These are phyloP conservation scores for Ulmus americana DNA, from an alignment of 331 rosid genomes.

Conservation along the genomic window DNA sequence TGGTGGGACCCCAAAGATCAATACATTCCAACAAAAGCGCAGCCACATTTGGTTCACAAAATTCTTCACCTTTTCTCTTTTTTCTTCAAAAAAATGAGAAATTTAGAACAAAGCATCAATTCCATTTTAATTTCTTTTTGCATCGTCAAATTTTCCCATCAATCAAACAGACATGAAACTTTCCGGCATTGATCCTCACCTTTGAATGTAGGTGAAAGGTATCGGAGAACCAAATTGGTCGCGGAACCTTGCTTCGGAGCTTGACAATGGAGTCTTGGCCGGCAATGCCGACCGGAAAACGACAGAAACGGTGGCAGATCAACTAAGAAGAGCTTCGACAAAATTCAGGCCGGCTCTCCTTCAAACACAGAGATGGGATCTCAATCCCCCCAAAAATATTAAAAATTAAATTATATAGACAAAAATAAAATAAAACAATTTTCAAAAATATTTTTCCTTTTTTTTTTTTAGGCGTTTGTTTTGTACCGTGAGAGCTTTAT, in stretches of 20 bases:
- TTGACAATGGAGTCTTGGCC: not conserved
- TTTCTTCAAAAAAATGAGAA: too few relatives aligned
- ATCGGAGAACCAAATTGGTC: not conserved
- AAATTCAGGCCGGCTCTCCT: not conserved
- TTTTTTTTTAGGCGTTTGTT: too few relatives aligned
- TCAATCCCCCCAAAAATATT: not conserved
- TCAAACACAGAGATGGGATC: constrained; percentile 6
- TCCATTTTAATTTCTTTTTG: not conserved
- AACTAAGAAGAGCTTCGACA: not conserved
- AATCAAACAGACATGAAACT: not conserved
- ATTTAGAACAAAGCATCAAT: not conserved
- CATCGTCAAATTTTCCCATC: not conserved
- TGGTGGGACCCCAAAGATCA: constrained; percentile 5
- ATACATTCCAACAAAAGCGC: not conserved
- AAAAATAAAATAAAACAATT: not conserved
- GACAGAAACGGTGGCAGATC: not conserved
- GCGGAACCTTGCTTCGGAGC: not conserved
- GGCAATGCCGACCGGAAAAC: constrained; percentile 6
- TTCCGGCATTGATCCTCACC: constrained; percentile 9
- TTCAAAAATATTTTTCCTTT: not conserved
- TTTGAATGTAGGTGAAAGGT: not conserved
- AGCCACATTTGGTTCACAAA: too few relatives aligned
- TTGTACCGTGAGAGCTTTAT: too few relatives aligned
- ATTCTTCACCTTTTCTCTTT: too few relatives aligned
- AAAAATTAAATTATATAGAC: too few relatives aligned